Percentiles rank a stretch among this genome's conserved stretches.
Conservation (phyloP, 2,329 filamentous ascomycete genomes). For the Neobulgaria alba region DNA sequence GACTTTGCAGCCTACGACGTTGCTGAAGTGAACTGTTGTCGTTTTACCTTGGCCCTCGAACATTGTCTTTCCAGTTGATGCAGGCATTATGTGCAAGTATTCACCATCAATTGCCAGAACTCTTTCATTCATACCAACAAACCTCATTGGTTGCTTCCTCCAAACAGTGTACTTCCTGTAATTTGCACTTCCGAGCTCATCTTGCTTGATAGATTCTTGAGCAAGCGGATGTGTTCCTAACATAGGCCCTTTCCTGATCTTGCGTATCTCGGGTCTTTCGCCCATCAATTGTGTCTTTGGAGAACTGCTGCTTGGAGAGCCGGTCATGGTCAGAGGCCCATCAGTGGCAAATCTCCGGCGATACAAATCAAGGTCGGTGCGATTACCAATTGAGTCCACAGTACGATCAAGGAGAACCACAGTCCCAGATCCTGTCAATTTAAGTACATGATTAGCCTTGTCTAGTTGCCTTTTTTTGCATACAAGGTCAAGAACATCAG, state of each 20-base stretch:
- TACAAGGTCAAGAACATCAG: slow-evolving; percentile 70
- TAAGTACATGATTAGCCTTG: slow-evolving; percentile 70
- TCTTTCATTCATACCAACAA: slow-evolving; percentile 67
- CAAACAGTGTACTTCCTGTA: slow-evolving; percentile 75
- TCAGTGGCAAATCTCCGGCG: slow-evolving; percentile 69
- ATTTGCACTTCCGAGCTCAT: slow-evolving; percentile 47
- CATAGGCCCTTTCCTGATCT: slow-evolving; percentile 45
- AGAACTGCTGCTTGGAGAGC: slow-evolving; percentile 57
- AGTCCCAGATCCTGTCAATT: slow-evolving; percentile 64
- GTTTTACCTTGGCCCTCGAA: slow-evolving; percentile 59
- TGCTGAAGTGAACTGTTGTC: slow-evolving; percentile 74
- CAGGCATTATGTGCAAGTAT: slow-evolving; percentile 78
- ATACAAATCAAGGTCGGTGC: slow-evolving; percentile 66
- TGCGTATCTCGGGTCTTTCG: slow-evolving; percentile 34
- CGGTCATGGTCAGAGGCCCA: slow-evolving; percentile 57
- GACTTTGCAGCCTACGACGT: slow-evolving; percentile 75
- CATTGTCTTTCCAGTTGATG: slow-evolving; percentile 55
- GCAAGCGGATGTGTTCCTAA: slow-evolving; percentile 59
- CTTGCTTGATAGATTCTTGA: slow-evolving; percentile 51
- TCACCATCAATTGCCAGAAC: slow-evolving; percentile 75
- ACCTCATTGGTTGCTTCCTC: slow-evolving; percentile 74
- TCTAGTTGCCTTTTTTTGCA: slow-evolving; percentile 72
- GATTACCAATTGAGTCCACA: slow-evolving; percentile 68
- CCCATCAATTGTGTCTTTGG: slow-evolving; percentile 51
- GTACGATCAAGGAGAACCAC: slow-evolving; percentile 70